Base-by-base conservation (phyloP, 2,329 filamentous ascomycete species). In the Calycina herbarum region DNA sequence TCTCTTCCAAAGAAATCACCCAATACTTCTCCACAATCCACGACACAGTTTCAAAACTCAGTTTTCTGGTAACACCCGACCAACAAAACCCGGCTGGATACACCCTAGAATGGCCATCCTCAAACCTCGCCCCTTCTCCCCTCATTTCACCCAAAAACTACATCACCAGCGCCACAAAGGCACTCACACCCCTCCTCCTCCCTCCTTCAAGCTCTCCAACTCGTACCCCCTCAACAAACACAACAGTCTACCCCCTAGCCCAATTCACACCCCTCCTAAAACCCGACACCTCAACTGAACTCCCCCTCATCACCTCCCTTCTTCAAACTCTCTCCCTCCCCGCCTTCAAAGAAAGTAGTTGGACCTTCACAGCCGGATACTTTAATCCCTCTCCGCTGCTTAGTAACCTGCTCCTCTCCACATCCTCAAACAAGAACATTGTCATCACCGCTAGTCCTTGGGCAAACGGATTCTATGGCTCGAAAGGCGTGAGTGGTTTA, bases 341-440 rank as follows among this genome's bases (percentile, higher is more conserved):
- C 0, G 79, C 83, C 5, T 91, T 92, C 72, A 80, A 82, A 10
- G 84, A 86, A 40, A 91, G 91, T 0, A 89, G 87, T 15, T 99
- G 95, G 95, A 95, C 93, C 0, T 98, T 99, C 77, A 98, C 95
- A 0, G 95, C 95, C 0, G 95, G 95, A 62, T 99, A 99, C 80
- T 99, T 99, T 81, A 99, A 99, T 80, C 96, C 96, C 64, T 93
- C 93, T 6, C 90, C 93, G 0, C 88, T 89, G 3, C 86, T 98
- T 24, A 94, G 92, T 2, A 86, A 89, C 48, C 85, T 97, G 0
- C 83, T 99, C 0, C 87, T 99, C 38, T 82, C 84, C 6, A 93
- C 92, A 0, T 85, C 88, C 0, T 90, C 89, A 0, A 78, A 80
- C 1, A 83, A 82, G 54, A 95, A 93, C 67, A 94, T 90, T 0